Base-by-base conservation (phyloP, 1,139 yeast species). In the Diutina catenulata region DNA sequence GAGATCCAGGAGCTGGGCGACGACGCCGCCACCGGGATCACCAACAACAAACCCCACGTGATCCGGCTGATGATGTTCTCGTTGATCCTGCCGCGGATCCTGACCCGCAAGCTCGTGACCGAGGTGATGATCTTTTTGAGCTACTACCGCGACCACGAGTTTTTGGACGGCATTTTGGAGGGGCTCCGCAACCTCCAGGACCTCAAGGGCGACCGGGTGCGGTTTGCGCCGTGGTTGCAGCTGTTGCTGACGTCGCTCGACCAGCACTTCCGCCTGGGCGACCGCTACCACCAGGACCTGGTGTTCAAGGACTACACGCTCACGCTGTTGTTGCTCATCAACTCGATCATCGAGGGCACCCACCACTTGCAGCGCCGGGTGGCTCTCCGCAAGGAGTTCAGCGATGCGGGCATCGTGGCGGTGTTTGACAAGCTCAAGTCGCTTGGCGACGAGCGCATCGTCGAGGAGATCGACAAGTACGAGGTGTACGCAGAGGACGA, bases 401-500 rank as follows among this genome's bases (percentile, higher is more conserved):
- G 55, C 16, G 68, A 66, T 29, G 60, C 70, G 1, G 56, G 72
- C 9, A 43, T 73, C 4, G 42, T 51, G 8, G 52, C 52, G 36
- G 52, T 71, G 1, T 64, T 70, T 37, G 65, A 64, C 33, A 58
- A 59, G 36, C 49, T 70, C 13, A 57, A 53, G 37, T 50, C 46
- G 0, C 47, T 72, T 14, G 52, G 61, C 36, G 64, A 63, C 46
- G 57, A 51, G 9, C 59, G 71, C 32, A 58, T 72, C 26, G 55
- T 57, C 39, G 71, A 69, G 39, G 68, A 70, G 41, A 64, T 72
- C 26, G 64, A 62, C 11, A 60, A 59, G 38, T 73, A 68, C 43
- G 64, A 63, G 40, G 51, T 49, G 1, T 57, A 46, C 33, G 69
- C 68, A 2, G 68, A 62, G 36, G 68, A 60, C 9, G 76, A 70